Evolutionary conservation across 352 stramenopile species (phyloP), one percentile per base, ranked within the genome.

Genomic region (Nothophytophthora sp.): DNA sequence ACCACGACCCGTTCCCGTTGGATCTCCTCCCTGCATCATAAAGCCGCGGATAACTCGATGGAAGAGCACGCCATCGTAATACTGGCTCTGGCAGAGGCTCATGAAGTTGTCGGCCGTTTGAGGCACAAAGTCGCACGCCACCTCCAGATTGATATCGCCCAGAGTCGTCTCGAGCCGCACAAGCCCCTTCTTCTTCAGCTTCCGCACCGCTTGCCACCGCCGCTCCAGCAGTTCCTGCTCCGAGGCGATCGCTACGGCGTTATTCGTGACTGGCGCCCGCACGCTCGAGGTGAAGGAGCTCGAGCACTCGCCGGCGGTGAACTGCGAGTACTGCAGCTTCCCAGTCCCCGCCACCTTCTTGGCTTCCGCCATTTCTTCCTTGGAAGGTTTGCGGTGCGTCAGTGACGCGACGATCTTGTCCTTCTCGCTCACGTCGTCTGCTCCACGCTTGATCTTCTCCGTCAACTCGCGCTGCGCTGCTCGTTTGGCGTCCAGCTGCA

Each of bases 71-170:
- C 85, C 86, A 61, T 99, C 80, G 66, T 99, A 99, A 54, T 98
- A 98, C 27, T 91, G 81, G 13, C 79, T 80, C 27, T 86, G 60
- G 50, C 92, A 98, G 38, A 99, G 71, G 24, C 92, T 81, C 42
- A 99, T 80, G 63, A 99, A 99, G 56, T 99, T 99, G 69, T 98
- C 95, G 10, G 88, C 78, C 0, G 96, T 99, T 36, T 96, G 77
- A 16, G 96, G 96, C 16, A 96, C 95, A 48, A 99, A 96, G 66
- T 99, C 95, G 61, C 89, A 98, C 72, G 99, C 91, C 28, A 99
- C 67, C 57, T 96, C 95, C 22, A 99, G 48, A 51, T 99, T 97
- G 28, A 99, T 86, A 42, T 96, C 82, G 29, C 97, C 97, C 35
- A 96, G 58, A 22, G 78, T 98, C 5, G 96, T 99, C 50, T 96